Evolutionary conservation across 1,284 basidiomycete species (phyloP).

Genomic region (Phaffia rhodozyma): DNA sequence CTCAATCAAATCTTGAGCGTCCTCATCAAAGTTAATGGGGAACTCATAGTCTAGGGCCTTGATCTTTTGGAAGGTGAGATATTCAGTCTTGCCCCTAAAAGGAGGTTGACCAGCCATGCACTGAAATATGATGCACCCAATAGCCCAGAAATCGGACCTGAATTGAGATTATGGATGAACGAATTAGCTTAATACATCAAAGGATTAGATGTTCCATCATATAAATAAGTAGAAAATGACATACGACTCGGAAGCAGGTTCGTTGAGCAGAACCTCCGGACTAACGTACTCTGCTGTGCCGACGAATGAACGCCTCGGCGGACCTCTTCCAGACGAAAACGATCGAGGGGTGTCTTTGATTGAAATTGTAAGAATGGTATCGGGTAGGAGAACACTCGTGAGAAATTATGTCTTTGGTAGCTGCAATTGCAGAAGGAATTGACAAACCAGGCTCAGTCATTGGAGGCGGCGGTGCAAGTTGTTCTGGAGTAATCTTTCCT

Average conservation of each 20-base stretch:
- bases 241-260: conserved; percentile 40
- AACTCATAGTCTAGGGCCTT: conserved; percentile 40
- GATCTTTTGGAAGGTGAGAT: conserved; percentile 47
- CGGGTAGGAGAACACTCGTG: background rate
- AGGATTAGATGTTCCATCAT: background rate
- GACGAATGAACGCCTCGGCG: conserved; percentile 58
- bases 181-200: background rate
- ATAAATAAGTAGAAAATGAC: conserved; percentile 15
- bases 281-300: conserved; percentile 94
- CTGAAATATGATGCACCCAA: conserved; percentile 45
- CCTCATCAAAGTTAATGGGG: conserved; percentile 38
- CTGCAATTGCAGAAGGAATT: too few species aligned
- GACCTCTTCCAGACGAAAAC: conserved; percentile 9
- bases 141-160: conserved; percentile 44
- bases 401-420: background rate
- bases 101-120: conserved; percentile 43
- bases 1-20: conserved; percentile 39
- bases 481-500: conserved; percentile 9
- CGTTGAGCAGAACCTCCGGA: conserved; percentile 73
- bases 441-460: background rate
- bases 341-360: background rate
- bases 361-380: background rate
- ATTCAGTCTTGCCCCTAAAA: conserved; percentile 45
- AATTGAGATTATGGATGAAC: background rate
- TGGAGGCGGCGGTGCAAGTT: background rate